A percentile compares a stretch with the other conserved stretches of the same genome.
phyloP scores from a whole-genome alignment of 2,329 filamentous ascomycete species.

The Coniella vitis region DNA sequence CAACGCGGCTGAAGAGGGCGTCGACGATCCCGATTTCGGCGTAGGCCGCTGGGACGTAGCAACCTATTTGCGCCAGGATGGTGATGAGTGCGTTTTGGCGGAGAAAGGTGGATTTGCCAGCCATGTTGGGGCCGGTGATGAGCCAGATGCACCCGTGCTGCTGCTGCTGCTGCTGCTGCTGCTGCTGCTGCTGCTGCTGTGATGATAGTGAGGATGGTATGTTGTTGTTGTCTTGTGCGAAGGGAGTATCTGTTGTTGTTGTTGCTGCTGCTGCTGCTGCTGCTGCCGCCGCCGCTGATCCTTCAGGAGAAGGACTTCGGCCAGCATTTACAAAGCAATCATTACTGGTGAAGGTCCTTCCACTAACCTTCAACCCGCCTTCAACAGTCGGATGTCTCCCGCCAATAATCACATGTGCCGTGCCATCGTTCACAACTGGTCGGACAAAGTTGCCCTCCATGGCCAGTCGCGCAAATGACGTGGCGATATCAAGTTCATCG shows the following conservation, averaged over 20 bases:
- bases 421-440: slow-evolving; percentile 61
- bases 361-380: slow-evolving; percentile 69
- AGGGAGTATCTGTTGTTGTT: too few species aligned
- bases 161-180: slow-evolving; percentile 53
- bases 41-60: slow-evolving; percentile 83
- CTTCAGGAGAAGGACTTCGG: slow-evolving; percentile 46
- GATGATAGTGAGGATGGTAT: neutral
- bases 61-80: slow-evolving; percentile 86
- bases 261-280: slow-evolving; percentile 57
- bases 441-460: slow-evolving; percentile 65
- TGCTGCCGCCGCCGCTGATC: slow-evolving; percentile 44
- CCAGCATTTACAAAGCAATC: slow-evolving; percentile 73
- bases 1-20: slow-evolving; percentile 87
- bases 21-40: slow-evolving; percentile 89
- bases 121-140: slow-evolving; percentile 93
- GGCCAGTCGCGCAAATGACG: slow-evolving; percentile 77
- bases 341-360: slow-evolving; percentile 76
- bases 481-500: slow-evolving; percentile 86
- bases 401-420: slow-evolving; percentile 68
- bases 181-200: slow-evolving; percentile 57
- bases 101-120: slow-evolving; percentile 91
- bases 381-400: slow-evolving; percentile 93
- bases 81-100: slow-evolving; percentile 93
- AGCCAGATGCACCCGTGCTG: slow-evolving; percentile 59
- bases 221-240: too few species aligned